These are phyloP conservation scores for Mycena crocata DNA, from an alignment of 768 basidiomycete species.

Conservation along the genomic window DNA sequence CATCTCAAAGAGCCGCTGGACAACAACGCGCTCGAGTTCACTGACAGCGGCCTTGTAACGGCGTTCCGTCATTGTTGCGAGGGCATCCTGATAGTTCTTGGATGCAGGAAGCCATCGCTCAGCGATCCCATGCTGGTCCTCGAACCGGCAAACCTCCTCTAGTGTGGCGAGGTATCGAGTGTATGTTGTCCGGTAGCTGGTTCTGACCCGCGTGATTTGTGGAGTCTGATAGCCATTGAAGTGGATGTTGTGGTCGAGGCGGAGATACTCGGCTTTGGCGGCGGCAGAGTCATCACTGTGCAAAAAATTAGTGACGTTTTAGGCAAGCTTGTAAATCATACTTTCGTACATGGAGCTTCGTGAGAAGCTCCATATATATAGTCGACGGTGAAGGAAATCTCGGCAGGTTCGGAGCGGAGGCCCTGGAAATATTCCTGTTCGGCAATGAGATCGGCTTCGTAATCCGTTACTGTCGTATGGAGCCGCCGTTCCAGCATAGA, in stretches of 20 bases:
- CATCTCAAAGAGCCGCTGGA: not conserved
- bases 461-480: not conserved
- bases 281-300: not conserved
- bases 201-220: not conserved
- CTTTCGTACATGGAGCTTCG: not conserved
- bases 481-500: not conserved
- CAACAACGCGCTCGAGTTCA: not conserved
- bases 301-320: not conserved
- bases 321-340: not conserved
- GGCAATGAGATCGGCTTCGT: not conserved
- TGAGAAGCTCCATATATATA: no score
- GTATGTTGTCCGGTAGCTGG: not conserved
- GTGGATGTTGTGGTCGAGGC: conserved; percentile 3
- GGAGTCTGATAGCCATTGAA: not conserved
- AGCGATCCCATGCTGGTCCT: not conserved
- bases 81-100: not conserved
- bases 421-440: not conserved
- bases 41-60: not conserved
- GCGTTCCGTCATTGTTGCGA: not conserved
- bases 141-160: not conserved
- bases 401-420: not conserved
- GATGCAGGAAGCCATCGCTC: not conserved
- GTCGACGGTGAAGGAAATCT: not conserved
- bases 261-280: not conserved
- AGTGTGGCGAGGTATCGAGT: not conserved